Conservation (phyloP, 2,329 filamentous ascomycete genomes). For the Alternaria postmessia region DNA sequence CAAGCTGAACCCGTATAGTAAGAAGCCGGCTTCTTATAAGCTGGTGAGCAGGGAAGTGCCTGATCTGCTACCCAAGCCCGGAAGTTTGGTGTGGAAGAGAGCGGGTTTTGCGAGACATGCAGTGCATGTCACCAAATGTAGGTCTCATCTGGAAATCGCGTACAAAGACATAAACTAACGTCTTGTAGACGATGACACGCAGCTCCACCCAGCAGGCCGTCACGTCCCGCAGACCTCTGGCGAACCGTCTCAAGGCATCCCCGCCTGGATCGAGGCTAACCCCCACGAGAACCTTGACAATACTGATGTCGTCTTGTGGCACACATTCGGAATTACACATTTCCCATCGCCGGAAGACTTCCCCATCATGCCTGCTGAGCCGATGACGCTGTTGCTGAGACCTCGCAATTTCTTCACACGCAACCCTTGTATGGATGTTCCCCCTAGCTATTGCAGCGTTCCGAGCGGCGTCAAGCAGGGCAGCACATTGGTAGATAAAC, state of each 20-base stretch:
- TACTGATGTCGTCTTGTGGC: constrained; percentile 89
- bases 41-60: constrained; percentile 88
- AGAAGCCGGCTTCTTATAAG: constrained; percentile 87
- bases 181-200: constrained; percentile 73
- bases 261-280: constrained; percentile 76
- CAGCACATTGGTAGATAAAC: constrained; percentile 57
- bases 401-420: constrained; percentile 83
- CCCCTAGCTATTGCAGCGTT: constrained; percentile 75
- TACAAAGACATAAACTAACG: constrained; percentile 12
- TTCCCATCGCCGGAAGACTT: constrained; percentile 91
- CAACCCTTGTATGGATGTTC: constrained; percentile 83
- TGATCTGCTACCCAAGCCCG: constrained; percentile 78
- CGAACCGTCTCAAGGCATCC: constrained; percentile 75
- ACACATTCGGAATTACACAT: constrained; percentile 90
- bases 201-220: constrained; percentile 84
- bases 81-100: constrained; percentile 85
- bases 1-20: constrained; percentile 84
- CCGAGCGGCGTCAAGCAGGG: constrained; percentile 71
- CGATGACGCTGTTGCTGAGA: constrained; percentile 80
- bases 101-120: constrained; percentile 88
- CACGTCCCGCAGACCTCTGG: constrained; percentile 90
- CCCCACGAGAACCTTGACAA: constrained; percentile 75
- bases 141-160: constrained; percentile 43
- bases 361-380: constrained; percentile 84
- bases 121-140: constrained; percentile 89